Evolutionary conservation across 371 early-diverging fungal genomes (phyloP), one percentile per base, ranked within the genome.

Genomic region (Lichtheimia ramosa): DNA sequence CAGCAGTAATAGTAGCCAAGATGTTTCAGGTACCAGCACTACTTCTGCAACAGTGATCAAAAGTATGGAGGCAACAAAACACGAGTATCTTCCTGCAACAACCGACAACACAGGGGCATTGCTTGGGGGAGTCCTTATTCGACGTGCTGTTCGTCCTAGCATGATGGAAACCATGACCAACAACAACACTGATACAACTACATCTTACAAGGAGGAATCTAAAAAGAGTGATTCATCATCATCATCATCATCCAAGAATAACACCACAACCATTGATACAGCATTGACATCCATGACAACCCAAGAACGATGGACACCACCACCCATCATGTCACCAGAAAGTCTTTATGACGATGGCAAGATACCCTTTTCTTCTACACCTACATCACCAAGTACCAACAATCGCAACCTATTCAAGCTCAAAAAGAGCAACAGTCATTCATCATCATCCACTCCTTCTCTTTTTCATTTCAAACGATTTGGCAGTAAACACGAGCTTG

Each of bases 71-170:
- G 46, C 46, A 2, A 34, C 34, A 1, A 46, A 46, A 10, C 46
- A 46, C n/a, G 46, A 46, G 21, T 46, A 46, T 46, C 10, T 16
- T 46, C 34, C 34, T 8, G 10, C 34, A 34, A 16, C 46, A 46
- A n/a, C 18, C 46, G 51, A 50, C 14, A 58, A 65, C n/a, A 53
- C 56, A 23, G 66, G 66, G 16, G 62, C 66, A 6, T 54, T 68
- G 21, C 18, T 68, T 5, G 68, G 56, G 21, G 63, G 63, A 52
- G 61, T 68, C 14, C 56, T 68, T 20, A 68, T 68, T 23, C 63
- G 68, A 20, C 59, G 68, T 15, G 68, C 68, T 43, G 61, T 68
- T 3, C 56, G 68, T 23, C 68, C 68, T 5, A 53, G 48, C 18
- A 21, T 51, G 48, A 40, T 55, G 14, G 61, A 56, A 12, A 43